Conservation (phyloP, 2,329 filamentous ascomycete genomes). For the Monilinia laxa region DNA sequence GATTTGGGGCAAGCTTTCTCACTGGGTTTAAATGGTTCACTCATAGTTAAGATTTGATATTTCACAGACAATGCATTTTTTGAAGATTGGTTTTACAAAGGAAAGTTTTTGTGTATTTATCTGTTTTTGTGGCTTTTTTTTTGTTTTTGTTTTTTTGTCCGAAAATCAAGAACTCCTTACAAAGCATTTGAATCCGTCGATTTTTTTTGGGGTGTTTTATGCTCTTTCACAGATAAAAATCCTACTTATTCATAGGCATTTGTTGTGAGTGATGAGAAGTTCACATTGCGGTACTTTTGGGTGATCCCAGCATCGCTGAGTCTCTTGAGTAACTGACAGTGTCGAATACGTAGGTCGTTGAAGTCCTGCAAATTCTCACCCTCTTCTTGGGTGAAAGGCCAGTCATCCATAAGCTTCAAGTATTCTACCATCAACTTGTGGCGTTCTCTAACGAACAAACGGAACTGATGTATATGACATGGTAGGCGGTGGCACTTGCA, state of each 20-base stretch:
- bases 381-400: background rate
- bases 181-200: too few species aligned
- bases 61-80: background rate
- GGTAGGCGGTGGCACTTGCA: background rate
- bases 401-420: background rate
- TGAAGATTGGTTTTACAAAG: background rate
- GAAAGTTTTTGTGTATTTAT: background rate
- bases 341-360: background rate
- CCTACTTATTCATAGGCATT: too few species aligned
- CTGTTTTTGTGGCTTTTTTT: background rate
- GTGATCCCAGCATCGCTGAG: background rate
- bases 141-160: background rate
- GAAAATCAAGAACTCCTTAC: background rate
- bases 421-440: background rate
- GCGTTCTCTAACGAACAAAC: background rate
- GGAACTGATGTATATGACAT: background rate
- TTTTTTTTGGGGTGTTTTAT: too few species aligned
- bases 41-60: background rate
- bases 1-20: background rate
- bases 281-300: too few species aligned
- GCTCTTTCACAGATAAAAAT: too few species aligned
- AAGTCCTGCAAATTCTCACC: background rate
- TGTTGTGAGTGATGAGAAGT: background rate
- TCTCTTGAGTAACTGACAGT: background rate
- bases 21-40: background rate